phyloP scores from a whole-genome alignment of 768 basidiomycete genomes.

The Leccinum boreale region DNA sequence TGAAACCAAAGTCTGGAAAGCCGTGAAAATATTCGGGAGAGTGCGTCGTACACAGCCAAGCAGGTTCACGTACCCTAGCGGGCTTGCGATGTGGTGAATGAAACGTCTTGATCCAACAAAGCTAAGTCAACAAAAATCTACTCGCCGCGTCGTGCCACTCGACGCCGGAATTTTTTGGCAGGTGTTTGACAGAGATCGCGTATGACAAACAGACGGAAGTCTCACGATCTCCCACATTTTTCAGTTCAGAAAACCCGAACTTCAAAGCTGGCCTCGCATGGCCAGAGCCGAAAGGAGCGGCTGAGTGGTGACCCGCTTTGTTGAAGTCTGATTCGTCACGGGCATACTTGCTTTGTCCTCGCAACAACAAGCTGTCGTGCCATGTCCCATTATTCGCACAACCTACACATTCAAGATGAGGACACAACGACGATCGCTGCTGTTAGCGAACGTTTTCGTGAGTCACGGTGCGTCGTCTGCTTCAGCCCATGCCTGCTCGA shows the following conservation, averaged over 20 bases:
- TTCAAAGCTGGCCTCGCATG: background rate
- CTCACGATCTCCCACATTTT: constrained; percentile 15
- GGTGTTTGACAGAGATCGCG: constrained; percentile 19
- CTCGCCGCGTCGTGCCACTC: constrained; percentile 9
- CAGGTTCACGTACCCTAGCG: constrained; percentile 5
- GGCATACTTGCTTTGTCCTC: constrained; percentile 8
- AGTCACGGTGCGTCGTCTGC: too few relatives aligned
- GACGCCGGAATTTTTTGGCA: constrained; percentile 4
- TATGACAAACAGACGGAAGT: constrained; percentile 11
- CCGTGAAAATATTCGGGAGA: too few relatives aligned
- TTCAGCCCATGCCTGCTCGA: too few relatives aligned
- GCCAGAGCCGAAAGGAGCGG: background rate
- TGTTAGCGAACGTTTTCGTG: too few relatives aligned
- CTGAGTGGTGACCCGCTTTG: constrained; percentile 14
- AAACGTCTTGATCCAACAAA: background rate
- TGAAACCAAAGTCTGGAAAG: too few relatives aligned
- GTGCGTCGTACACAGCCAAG: background rate
- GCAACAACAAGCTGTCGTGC: too few relatives aligned
- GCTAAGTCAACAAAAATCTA: background rate
- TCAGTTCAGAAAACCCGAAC: background rate
- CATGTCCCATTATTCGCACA: background rate
- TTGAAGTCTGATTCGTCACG: constrained; percentile 9
- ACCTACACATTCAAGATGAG: constrained; percentile 1
- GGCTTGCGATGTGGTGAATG: background rate
- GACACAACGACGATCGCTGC: too few relatives aligned